Evolutionary conservation across 306 rosid genomes (phyloP).

Genomic region (Vigna unguiculata): DNA sequence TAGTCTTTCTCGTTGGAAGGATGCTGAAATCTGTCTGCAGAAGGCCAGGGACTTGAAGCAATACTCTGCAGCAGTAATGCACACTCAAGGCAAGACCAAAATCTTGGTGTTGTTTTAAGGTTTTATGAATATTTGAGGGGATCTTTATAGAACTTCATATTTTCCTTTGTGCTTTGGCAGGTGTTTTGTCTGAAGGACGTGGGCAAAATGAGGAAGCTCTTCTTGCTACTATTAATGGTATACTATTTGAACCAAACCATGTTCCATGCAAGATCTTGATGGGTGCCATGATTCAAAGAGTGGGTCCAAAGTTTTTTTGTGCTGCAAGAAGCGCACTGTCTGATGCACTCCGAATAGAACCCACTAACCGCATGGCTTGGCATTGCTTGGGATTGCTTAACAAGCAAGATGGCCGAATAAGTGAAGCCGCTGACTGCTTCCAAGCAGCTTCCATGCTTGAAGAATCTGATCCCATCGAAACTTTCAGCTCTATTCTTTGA

Average conservation of each 20-base stretch:
- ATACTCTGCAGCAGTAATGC: slow-evolving; percentile 63
- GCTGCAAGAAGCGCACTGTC: slow-evolving; percentile 81
- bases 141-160: slow-evolving; percentile 8
- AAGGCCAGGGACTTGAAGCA: slow-evolving; percentile 78
- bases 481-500: slow-evolving; percentile 68
- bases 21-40: slow-evolving; percentile 89
- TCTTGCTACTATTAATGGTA: slow-evolving; percentile 53
- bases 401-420: slow-evolving; percentile 72
- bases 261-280: slow-evolving; percentile 74
- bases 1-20: slow-evolving; percentile 91
- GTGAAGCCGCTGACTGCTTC: slow-evolving; percentile 89
- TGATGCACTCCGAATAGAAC: slow-evolving; percentile 81
- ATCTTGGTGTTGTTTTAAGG: slow-evolving; percentile 31
- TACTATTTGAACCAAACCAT: slow-evolving; percentile 68
- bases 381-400: slow-evolving; percentile 79
- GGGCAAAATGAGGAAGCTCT: slow-evolving; percentile 68
- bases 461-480: slow-evolving; percentile 88
- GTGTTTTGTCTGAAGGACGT: slow-evolving; percentile 71
- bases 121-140: slow-evolving; percentile 30
- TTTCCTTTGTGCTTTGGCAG: slow-evolving; percentile 51
- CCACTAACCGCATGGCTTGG: slow-evolving; percentile 88
- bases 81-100: slow-evolving; percentile 72
- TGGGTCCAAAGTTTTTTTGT: slow-evolving; percentile 62
- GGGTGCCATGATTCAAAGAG: slow-evolving; percentile 62
- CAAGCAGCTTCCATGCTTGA: slow-evolving; percentile 96